These are phyloP conservation scores for Paramecium pentaurelia DNA, from an alignment of 73 alveolate genomes.

Conservation along the genomic window DNA sequence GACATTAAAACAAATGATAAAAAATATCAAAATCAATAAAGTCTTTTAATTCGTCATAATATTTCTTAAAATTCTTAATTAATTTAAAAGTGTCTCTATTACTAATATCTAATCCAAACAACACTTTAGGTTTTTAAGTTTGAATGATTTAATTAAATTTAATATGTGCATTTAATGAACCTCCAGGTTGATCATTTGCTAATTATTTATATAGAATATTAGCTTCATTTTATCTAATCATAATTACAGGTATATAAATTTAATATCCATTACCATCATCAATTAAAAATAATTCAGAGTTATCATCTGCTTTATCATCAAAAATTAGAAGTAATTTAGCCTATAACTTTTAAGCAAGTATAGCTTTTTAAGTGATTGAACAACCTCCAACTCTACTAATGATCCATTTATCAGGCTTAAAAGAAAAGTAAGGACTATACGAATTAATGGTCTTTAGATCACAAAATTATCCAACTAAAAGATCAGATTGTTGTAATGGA, in stretches of 20 bases:
- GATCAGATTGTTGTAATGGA: neutral
- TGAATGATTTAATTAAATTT: constrained; percentile 61
- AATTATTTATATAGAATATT: neutral
- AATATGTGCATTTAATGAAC: constrained; percentile 40
- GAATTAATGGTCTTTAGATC: neutral
- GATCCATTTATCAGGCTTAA: neutral
- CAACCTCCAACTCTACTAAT: neutral
- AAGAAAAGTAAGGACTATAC: neutral
- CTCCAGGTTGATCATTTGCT: neutral
- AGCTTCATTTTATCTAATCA: constrained; percentile 66
- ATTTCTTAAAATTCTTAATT: constrained; percentile 58
- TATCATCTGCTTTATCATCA: constrained; percentile 46
- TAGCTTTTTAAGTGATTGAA: neutral
- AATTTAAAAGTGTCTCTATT: constrained; percentile 64
- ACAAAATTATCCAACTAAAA: neutral
- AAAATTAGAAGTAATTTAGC: neutral
- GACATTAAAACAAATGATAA: neutral
- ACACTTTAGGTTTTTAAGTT: constrained; percentile 57
- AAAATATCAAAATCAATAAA: neutral
- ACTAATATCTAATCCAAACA: constrained; percentile 69
- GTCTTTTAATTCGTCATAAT: constrained; percentile 51
- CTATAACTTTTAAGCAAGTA: neutral
- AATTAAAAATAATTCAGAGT: constrained; percentile 53
- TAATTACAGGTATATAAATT: constrained; percentile 64
- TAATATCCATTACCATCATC: constrained; percentile 78